phyloP scores from a whole-genome alignment of 1,284 basidiomycete species.

The Moesziomyces sp. region DNA sequence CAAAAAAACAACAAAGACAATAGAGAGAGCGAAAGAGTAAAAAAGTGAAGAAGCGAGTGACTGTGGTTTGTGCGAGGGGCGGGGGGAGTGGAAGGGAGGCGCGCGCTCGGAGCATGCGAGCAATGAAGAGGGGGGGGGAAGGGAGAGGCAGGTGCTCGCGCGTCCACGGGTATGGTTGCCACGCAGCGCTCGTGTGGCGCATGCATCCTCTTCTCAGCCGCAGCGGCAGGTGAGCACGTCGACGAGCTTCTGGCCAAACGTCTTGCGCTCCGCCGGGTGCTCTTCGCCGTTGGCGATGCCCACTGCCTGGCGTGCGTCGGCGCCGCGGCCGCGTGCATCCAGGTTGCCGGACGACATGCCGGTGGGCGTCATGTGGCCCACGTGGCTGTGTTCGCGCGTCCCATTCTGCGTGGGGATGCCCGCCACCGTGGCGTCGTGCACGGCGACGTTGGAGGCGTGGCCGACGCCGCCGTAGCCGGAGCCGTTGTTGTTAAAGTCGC shows the following conservation, averaged over 20 bases:
- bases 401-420: constrained; percentile 42
- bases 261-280: constrained; percentile 54
- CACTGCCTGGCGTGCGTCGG: constrained; percentile 48
- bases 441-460: constrained; percentile 60
- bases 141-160: no score
- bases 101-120: no score
- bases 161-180: no score
- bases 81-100: no score
- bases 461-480: constrained; percentile 56
- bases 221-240: constrained; percentile 68
- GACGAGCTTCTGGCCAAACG: constrained; percentile 66
- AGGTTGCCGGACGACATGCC: constrained; percentile 42
- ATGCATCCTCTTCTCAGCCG: constrained; percentile 25
- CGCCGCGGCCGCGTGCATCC: constrained; percentile 37
- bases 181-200: neutral
- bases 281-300: constrained; percentile 60
- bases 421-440: constrained; percentile 58
- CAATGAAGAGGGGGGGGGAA: neutral
- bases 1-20: no score
- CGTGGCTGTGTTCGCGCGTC: constrained; percentile 51
- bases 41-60: no score
- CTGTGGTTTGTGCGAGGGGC: no score
- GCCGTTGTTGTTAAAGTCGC: constrained; percentile 44
- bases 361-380: constrained; percentile 44
- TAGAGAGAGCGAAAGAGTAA: no score